phyloP scores from a whole-genome alignment of 176 grass and related monocot species.

The Bothriochloa decipiens region DNA sequence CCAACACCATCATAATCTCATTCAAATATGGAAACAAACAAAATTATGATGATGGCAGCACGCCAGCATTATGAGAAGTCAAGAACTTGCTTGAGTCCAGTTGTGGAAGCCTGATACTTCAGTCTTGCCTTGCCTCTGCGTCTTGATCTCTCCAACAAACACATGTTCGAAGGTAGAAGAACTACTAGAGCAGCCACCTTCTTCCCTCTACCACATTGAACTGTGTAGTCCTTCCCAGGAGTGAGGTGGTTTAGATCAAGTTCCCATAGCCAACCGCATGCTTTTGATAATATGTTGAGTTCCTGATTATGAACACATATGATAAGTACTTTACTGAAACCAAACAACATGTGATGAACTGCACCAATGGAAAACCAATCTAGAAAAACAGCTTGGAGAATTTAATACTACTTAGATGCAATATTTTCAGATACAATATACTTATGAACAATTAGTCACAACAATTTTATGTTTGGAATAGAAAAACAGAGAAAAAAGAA shows the following conservation, averaged over 20 bases:
- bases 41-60: neutral
- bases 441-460: neutral
- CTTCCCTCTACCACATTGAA: conserved; percentile 76
- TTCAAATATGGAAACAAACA: neutral
- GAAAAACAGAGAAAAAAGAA: neutral
- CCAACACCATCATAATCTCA: conserved; percentile 21
- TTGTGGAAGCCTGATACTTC: conserved; percentile 74
- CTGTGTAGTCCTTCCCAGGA: conserved; percentile 77
- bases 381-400: neutral
- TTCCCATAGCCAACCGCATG: conserved; percentile 73
- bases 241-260: conserved; percentile 74
- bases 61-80: neutral
- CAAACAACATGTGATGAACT: neutral
- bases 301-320: conserved; percentile 37
- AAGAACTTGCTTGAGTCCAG: conserved; percentile 77
- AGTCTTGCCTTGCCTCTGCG: conserved; percentile 45
- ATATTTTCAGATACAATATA: neutral
- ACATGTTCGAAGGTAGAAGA: conserved; percentile 99
- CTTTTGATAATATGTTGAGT: conserved; percentile 66
- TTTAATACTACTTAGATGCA: neutral
- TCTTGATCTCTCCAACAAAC: conserved; percentile 94
- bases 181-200: conserved; percentile 64
- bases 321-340: neutral
- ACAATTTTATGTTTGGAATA: neutral
- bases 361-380: neutral